These are phyloP conservation scores for Chalciporus sp. DNA, from an alignment of 1,284 basidiomycete genomes.

Conservation along the genomic window DNA sequence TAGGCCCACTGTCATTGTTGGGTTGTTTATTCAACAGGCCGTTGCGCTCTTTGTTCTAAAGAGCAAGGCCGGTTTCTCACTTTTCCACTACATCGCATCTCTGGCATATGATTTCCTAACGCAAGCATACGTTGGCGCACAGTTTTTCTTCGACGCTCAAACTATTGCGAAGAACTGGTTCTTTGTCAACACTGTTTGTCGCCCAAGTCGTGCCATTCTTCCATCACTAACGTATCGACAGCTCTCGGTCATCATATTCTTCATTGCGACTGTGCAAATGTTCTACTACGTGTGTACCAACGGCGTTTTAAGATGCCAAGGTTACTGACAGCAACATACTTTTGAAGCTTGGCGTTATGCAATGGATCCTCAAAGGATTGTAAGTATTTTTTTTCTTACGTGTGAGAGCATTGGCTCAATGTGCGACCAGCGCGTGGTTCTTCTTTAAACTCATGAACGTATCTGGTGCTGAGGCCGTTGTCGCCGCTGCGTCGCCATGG, in stretches of 20 bases:
- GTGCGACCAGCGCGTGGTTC: constrained; percentile 72
- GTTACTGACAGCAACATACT: constrained; percentile 1
- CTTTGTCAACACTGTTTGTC: constrained; percentile 72
- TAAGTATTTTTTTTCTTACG: constrained; percentile 34
- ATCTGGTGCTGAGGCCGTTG: constrained; percentile 89
- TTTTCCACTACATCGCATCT: constrained; percentile 81
- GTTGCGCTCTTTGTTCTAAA: constrained; percentile 88
- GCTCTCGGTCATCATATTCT: constrained; percentile 81
- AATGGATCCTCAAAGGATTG: constrained; percentile 86
- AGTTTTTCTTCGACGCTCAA: constrained; percentile 77
- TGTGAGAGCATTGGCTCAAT: neutral
- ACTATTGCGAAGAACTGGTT: constrained; percentile 72
- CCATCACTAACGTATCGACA: constrained; percentile 29
- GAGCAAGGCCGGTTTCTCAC: constrained; percentile 73
- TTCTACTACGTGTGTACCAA: constrained; percentile 62
- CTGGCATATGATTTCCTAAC: constrained; percentile 74
- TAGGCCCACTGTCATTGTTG: constrained; percentile 83
- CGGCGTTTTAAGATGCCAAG: neutral
- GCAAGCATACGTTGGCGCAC: constrained; percentile 64
- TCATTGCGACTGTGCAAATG: constrained; percentile 88
- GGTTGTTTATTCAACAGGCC: constrained; percentile 81
- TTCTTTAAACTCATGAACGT: constrained; percentile 89
- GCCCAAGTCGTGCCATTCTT: neutral
- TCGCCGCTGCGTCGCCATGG: constrained; percentile 90
- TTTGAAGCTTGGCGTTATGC: constrained; percentile 76